Base-by-base conservation (phyloP, 768 basidiomycete genomes). In the Pleurotus salmoneostramineus region DNA sequence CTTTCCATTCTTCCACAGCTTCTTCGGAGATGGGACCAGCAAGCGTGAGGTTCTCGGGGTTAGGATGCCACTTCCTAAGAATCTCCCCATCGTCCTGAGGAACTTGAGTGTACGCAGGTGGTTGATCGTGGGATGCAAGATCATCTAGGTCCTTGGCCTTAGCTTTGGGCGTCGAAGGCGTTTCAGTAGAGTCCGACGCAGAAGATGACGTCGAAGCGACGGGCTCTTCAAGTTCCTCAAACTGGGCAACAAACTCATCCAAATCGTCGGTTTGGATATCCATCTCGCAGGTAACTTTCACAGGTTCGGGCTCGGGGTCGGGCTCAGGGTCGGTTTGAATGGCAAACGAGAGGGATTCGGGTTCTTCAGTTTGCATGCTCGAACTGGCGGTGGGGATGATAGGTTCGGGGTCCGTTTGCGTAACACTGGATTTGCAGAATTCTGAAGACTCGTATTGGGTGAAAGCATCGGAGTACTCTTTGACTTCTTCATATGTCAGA, bases 401-500 rank as follows among this genome's bases (percentile, higher is more conserved):
- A 35, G 77, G 81, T 58, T 80, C 79, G 1, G 84, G 78, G 32
- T 87, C 83, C 10, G 91, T 91, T 69, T 92, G 89, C 31, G 76
- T 75, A 11, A 72, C 72, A 42, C 72, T 73, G 8, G 76, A 71
- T 56, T 75, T 60, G 51, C 74, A 75, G 65, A 85, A 82, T 45
- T 80, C 76, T 0, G 75, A 72, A 2, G 79, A 72, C 43, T 93
- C 84, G 62, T 91, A 86, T 69, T 92, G 90, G 1, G 83, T 86
- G 44, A 77, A 80, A 31, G 78, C 85, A 64, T 95, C 91, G 4
- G 83, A 81, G 68, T 91, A 95, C 63, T 91, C 88, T 64, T 83
- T 91, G 46, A 74, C 69, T 60, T 91, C 88, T 63, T 86, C 84
- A 61, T 80, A 78, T n/a, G 64, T 81, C 60, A 62, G 72, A 68